Evolutionary conservation across 257 asterid species (phyloP).

Genomic region (Solanum chiquidenum): DNA sequence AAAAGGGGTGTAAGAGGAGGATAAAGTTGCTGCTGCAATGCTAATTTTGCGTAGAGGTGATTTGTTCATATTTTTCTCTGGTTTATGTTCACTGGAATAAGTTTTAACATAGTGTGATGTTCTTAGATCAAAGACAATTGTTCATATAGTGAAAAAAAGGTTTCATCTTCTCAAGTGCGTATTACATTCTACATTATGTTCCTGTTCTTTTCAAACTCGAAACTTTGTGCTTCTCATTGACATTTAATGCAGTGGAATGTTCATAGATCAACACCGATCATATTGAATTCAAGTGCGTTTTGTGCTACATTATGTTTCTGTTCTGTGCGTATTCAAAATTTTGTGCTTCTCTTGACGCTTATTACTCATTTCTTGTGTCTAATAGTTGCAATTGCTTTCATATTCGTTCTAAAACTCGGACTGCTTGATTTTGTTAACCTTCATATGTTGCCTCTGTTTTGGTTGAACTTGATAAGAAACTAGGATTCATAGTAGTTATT

Average conservation of each 20-base stretch:
- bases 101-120: not conserved
- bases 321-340: not conserved
- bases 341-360: not conserved
- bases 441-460: not conserved
- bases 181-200: not conserved
- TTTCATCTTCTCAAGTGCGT: not conserved
- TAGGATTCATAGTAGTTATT: not conserved
- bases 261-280: not conserved
- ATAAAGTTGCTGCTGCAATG: constrained; percentile 2
- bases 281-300: not conserved
- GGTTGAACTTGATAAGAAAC: not conserved
- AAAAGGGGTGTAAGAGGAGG: not conserved
- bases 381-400: not conserved
- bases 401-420: not conserved
- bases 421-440: not conserved
- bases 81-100: constrained; percentile 6
- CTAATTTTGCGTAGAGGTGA: constrained; percentile 3
- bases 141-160: not conserved
- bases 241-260: not conserved
- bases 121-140: not conserved
- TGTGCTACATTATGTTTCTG: not conserved
- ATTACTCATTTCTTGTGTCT: not conserved
- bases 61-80: constrained; percentile 10
- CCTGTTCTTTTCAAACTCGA: not conserved
- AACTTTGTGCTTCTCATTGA: not conserved